Evolutionary conservation across 169 alveolate genomes (phyloP).

Genomic region (Perkinsus olseni): DNA sequence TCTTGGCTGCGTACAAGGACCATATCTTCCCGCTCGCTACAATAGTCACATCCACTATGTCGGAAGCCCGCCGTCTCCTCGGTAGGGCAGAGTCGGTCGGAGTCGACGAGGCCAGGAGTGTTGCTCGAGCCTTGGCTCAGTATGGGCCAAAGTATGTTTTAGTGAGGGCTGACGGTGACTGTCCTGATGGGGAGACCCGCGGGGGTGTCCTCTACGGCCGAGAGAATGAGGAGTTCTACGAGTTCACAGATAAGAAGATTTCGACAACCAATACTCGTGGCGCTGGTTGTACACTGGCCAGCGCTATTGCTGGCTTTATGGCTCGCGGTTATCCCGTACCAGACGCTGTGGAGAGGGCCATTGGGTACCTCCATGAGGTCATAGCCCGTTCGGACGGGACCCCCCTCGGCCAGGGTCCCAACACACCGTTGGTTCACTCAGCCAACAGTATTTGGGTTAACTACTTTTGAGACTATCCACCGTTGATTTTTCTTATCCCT

Average conservation of each 20-base stretch:
- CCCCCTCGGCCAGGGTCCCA: background rate
- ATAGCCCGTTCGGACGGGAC: background rate
- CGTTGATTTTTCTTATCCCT: too few relatives aligned
- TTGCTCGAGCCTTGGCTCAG: background rate
- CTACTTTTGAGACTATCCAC: background rate
- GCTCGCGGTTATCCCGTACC: background rate
- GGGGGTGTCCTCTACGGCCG: background rate
- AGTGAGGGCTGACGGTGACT: background rate
- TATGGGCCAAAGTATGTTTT: background rate
- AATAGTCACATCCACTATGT: background rate
- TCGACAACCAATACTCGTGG: background rate
- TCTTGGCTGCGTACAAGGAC: background rate
- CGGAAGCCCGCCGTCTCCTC: background rate
- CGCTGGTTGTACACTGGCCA: conserved; percentile 2
- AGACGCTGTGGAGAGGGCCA: background rate
- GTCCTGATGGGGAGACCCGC: background rate
- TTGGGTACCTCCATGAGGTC: background rate
- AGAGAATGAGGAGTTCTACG: background rate
- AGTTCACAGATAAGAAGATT: background rate
- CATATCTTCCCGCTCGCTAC: background rate
- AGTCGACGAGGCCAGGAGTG: background rate
- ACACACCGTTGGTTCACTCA: background rate
- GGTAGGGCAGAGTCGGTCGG: background rate
- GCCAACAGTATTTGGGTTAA: background rate
- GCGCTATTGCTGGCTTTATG: background rate